Conservation (phyloP, 371 early-diverging fungal genomes). For the Mortierella sp. region DNA sequence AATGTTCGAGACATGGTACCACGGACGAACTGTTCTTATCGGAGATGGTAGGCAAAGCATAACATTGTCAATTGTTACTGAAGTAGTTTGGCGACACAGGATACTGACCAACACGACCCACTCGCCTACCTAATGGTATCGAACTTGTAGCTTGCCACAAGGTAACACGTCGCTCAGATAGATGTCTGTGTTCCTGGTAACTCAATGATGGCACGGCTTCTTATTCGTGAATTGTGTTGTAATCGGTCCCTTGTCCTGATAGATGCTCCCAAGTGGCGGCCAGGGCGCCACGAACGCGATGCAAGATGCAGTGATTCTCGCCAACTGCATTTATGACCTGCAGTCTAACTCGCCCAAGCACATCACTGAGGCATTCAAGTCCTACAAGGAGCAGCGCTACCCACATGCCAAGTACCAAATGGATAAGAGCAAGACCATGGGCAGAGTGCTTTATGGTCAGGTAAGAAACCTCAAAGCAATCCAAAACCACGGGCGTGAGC, state of each 20-base stretch:
- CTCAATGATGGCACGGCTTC: background rate
- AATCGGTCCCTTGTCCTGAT: background rate
- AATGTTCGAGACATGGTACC: slow-evolving; percentile 10
- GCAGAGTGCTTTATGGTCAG: slow-evolving; percentile 29
- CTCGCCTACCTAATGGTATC: background rate
- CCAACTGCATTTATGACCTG: slow-evolving; percentile 38
- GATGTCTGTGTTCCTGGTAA: background rate
- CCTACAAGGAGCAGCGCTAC: slow-evolving; percentile 21
- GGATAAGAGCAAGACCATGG: slow-evolving; percentile 24
- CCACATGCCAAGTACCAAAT: slow-evolving; percentile 29
- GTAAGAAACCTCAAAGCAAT: slow-evolving; percentile 5
- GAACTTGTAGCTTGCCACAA: slow-evolving; percentile 12
- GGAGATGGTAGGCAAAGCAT: slow-evolving; percentile 33
- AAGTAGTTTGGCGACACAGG: background rate
- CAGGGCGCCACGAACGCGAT: slow-evolving; percentile 36
- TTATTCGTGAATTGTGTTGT: background rate
- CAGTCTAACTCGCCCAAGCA: slow-evolving; percentile 1
- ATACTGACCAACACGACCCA: background rate
- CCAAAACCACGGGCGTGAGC: background rate
- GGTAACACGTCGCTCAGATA: background rate
- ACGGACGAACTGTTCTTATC: slow-evolving; percentile 32
- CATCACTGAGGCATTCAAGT: slow-evolving; percentile 18
- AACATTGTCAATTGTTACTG: background rate
- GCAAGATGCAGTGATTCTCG: slow-evolving; percentile 38
- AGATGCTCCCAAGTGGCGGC: slow-evolving; percentile 29